These are phyloP conservation scores for Apiotrichum veenhuisii DNA, from an alignment of 1,284 basidiomycete genomes.

Conservation along the genomic window DNA sequence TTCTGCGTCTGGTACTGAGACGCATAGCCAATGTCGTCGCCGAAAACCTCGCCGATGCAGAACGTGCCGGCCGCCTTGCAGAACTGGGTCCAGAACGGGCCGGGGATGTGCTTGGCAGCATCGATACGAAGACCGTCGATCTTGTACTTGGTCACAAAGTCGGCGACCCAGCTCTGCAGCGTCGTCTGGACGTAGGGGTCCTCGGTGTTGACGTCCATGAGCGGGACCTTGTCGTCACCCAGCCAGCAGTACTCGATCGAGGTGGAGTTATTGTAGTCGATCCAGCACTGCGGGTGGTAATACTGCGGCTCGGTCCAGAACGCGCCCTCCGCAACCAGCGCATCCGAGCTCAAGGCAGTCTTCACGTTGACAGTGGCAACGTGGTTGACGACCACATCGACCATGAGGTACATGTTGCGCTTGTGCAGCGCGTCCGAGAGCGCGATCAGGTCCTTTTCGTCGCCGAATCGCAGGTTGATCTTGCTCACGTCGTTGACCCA, in stretches of 20 bases:
- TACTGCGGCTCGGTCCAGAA: conserved; percentile 39
- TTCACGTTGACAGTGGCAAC: conserved; percentile 55
- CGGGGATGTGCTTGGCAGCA: conserved; percentile 61
- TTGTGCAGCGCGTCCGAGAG: conserved; percentile 63
- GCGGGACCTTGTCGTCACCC: conserved; percentile 62
- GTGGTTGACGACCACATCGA: conserved; percentile 73
- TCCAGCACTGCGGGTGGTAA: conserved; percentile 64
- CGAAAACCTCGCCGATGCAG: conserved; percentile 76
- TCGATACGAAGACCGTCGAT: conserved; percentile 70
- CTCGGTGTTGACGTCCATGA: conserved; percentile 70
- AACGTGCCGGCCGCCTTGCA: conserved; percentile 68
- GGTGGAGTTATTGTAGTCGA: conserved; percentile 62
- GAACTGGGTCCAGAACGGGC: conserved; percentile 54
- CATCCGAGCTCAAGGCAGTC: conserved; percentile 21
- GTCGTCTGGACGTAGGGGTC: conserved; percentile 58
- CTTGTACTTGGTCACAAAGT: conserved; percentile 60
- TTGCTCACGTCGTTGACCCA: conserved; percentile 59
- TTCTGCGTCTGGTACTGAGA: conserved; percentile 38
- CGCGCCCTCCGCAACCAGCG: conserved; percentile 30
- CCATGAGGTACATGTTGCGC: conserved; percentile 72
- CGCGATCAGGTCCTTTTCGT: conserved; percentile 63
- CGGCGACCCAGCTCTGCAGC: conserved; percentile 61
- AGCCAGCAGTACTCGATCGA: conserved; percentile 71
- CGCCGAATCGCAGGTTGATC: conserved; percentile 67
- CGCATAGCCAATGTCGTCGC: conserved; percentile 53